Base-by-base conservation (phyloP, 1,284 basidiomycete species). In the Apiotrichum porosum region DNA sequence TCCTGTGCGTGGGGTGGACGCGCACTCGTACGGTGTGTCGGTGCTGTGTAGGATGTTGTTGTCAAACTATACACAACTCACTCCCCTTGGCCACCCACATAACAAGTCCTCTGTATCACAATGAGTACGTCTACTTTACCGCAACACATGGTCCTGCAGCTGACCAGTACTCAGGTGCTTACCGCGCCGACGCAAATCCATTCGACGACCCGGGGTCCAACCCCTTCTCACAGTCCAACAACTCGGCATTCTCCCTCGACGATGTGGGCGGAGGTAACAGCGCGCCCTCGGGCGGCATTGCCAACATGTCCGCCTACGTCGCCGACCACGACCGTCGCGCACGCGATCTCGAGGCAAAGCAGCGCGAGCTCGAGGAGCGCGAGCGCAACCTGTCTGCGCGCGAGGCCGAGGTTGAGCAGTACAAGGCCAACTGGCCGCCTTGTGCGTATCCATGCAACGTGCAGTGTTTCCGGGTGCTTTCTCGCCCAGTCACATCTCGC, bases 391-490 rank as follows among this genome's bases (percentile, higher is more conserved):
- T 56, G 36, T 58, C 43, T 22, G 34, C 40, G 44, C 37, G 62
- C 30, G 62, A 63, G 47, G 42, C 50, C 22, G 54, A 59, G 22
- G 35, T 60, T 24, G 69, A 62, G 12, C 48, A 60, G 42, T 60
- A 66, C 46, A 62, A 62, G 51, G 64, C 70, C 44, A 74, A 74
- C 49, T 74, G 71, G 71, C 72, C 72, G 26, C 63, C 65, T 37
- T 71, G 71, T 72, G 47, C 56, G 71, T 65, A 6, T 9, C 30
- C 10, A 15, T 9, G 6, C 4, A n/a, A 5, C 14, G 13, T n/a
- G n/a, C n/a, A n/a, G n/a, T n/a, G n/a, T n/a, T 14, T 8, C 28
- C 28, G 28, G 9, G 28, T 14, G 28, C 28, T 8, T 9, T 9
- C 13, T 34, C n/a, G 32, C 32, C 3, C 32, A 34, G 5, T 4